Conservation (phyloP, 2,329 filamentous ascomycete genomes). For the Beauveria varroae region DNA sequence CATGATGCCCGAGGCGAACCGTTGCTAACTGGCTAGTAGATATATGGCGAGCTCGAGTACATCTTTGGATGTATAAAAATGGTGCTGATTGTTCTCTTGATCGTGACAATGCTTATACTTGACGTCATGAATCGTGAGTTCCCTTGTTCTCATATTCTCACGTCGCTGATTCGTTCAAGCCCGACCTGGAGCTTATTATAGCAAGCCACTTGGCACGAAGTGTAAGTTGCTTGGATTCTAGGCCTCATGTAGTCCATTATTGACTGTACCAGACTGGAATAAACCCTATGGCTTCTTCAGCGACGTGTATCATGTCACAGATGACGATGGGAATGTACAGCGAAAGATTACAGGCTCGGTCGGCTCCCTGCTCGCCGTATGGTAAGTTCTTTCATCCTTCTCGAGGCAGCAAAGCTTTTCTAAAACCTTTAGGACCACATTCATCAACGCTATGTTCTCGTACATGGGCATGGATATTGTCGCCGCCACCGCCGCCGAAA, state of each 20-base stretch:
- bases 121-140: constrained; percentile 27
- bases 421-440: constrained; percentile 23
- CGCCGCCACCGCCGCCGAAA: constrained; percentile 30
- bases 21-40: constrained; percentile 7
- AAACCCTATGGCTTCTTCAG: constrained; percentile 32
- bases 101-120: constrained; percentile 30
- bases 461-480: constrained; percentile 33
- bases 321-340: constrained; percentile 15
- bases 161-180: constrained; percentile 19
- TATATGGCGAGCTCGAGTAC: constrained; percentile 30
- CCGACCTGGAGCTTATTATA: constrained; percentile 27
- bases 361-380: constrained; percentile 30
- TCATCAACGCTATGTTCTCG: constrained; percentile 29
- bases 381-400: constrained; percentile 20
- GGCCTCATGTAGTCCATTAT: background rate
- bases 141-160: background rate
- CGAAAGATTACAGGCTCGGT: constrained; percentile 22
- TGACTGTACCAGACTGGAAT: background rate
- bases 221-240: constrained; percentile 19
- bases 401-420: background rate
- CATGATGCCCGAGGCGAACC: constrained; percentile 4
- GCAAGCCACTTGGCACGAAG: constrained; percentile 25
- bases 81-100: constrained; percentile 27
- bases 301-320: constrained; percentile 23
- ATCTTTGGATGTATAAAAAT: constrained; percentile 30